Conservation (phyloP, 2,329 filamentous ascomycete species). For the Sporothrix curviconia region DNA sequence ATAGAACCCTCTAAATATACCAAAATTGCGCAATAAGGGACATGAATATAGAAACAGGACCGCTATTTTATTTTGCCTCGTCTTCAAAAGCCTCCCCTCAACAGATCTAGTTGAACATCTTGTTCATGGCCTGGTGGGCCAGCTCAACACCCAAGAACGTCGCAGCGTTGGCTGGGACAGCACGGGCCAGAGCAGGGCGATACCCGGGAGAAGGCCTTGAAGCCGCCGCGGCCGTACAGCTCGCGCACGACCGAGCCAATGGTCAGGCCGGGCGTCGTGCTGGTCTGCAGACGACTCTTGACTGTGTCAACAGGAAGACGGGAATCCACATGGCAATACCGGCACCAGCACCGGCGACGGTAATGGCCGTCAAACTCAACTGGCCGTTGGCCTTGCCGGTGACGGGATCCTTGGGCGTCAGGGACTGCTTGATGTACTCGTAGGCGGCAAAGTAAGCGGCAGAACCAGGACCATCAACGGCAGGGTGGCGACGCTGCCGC, state of each 20-base stretch:
- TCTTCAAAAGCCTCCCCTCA: background rate
- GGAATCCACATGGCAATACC: constrained; percentile 99
- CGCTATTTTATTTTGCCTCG: background rate
- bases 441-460: constrained; percentile 97
- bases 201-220: constrained; percentile 95
- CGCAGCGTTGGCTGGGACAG: constrained; percentile 92
- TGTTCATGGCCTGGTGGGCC: constrained; percentile 76
- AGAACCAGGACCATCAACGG: constrained; percentile 84
- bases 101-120: constrained; percentile 55
- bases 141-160: constrained; percentile 85
- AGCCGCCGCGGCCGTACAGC: constrained; percentile 75
- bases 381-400: constrained; percentile 65
- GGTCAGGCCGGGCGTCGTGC: constrained; percentile 68
- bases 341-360: constrained; percentile 79
- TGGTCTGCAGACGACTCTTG: constrained; percentile 89
- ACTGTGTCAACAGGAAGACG: constrained; percentile 94
- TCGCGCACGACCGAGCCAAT: constrained; percentile 73
- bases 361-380: constrained; percentile 74
- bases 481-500: constrained; percentile 82
- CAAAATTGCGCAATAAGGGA: background rate
- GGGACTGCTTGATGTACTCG: constrained; percentile 82
- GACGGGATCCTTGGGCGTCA: constrained; percentile 75
- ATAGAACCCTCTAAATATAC: background rate
- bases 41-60: background rate
- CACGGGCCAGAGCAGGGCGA: constrained; percentile 82